phyloP scores from a whole-genome alignment of 1,139 yeast genomes.

The Suhomyces wounanorum region DNA sequence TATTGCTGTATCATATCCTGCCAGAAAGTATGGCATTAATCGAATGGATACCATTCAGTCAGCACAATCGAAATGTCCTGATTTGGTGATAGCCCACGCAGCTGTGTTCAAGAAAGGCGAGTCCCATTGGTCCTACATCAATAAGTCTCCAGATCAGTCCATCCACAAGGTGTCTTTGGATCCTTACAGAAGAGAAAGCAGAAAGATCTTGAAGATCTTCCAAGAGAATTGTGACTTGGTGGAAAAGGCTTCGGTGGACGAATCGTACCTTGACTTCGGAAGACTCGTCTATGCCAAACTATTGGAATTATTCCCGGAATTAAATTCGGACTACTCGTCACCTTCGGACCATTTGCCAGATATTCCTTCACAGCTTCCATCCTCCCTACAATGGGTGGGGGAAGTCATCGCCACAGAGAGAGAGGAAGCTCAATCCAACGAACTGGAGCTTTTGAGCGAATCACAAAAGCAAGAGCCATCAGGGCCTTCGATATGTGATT shows the following conservation, averaged over 20 bases:
- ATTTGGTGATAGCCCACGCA: slow-evolving; percentile 79
- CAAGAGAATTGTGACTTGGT: slow-evolving; percentile 58
- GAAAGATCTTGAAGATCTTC: slow-evolving; percentile 72
- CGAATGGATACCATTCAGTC: slow-evolving; percentile 72
- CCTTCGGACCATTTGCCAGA: slow-evolving; percentile 41
- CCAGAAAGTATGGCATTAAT: slow-evolving; percentile 76
- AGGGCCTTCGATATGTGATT: slow-evolving; percentile 47
- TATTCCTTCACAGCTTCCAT: slow-evolving; percentile 50
- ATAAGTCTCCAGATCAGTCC: slow-evolving; percentile 44
- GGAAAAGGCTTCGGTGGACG: slow-evolving; percentile 96
- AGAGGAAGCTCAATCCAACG: slow-evolving; percentile 21
- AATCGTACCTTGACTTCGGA: slow-evolving; percentile 85
- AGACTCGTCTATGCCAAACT: slow-evolving; percentile 30
- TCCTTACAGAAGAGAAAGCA: slow-evolving; percentile 84
- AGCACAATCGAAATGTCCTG: slow-evolving; percentile 76
- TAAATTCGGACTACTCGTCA: slow-evolving; percentile 12
- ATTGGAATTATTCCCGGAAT: slow-evolving; percentile 29
- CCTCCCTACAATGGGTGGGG: slow-evolving; percentile 30
- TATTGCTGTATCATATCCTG: slow-evolving; percentile 90
- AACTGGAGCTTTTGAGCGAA: slow-evolving; percentile 13
- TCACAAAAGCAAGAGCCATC: slow-evolving; percentile 8
- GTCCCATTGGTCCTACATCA: slow-evolving; percentile 70
- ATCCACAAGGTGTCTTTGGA: slow-evolving; percentile 85
- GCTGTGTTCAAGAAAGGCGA: slow-evolving; percentile 92
- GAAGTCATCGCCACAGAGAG: slow-evolving; percentile 21